A percentile compares a stretch with the other conserved stretches of the same genome.
Evolutionary conservation across 306 rosid genomes (phyloP).

Genomic region (Glycine latifolia): DNA sequence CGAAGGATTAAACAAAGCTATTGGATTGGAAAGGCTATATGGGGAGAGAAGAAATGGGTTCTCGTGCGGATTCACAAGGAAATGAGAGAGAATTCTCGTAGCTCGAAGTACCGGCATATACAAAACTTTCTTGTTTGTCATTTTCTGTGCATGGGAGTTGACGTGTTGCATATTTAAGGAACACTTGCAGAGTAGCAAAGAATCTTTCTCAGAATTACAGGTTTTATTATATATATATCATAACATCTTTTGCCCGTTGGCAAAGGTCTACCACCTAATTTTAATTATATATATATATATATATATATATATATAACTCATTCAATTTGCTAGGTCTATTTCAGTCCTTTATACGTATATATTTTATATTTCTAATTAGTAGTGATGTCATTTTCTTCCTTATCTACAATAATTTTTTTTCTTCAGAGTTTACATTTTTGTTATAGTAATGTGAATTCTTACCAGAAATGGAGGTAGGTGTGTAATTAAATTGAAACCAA

Average conservation of each 20-base stretch:
- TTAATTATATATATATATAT: constrained; percentile 33
- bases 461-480: no score
- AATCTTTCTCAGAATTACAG: constrained; percentile 61
- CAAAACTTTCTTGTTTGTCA: constrained; percentile 51
- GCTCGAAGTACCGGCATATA: constrained; percentile 47
- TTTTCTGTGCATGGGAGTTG: constrained; percentile 64
- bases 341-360: not conserved
- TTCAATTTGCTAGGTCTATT: constrained; percentile 41
- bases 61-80: constrained; percentile 57
- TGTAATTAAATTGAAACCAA: not conserved
- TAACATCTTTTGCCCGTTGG: constrained; percentile 52
- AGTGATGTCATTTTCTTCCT: constrained; percentile 47
- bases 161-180: constrained; percentile 55
- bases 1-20: constrained; percentile 64
- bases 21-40: constrained; percentile 48
- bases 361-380: constrained; percentile 27
- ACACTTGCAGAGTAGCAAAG: constrained; percentile 60
- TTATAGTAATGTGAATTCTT: not conserved
- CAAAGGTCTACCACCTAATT: constrained; percentile 48
- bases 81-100: constrained; percentile 60
- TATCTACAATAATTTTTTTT: not conserved
- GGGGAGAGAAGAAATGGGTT: constrained; percentile 51
- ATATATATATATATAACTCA: constrained; percentile 26
- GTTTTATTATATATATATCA: constrained; percentile 22
- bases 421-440: constrained; percentile 10